Evolutionary conservation across 805 yeast species (phyloP), one percentile per base, ranked within the genome.

Genomic region (Spathaspora gorwiae): DNA sequence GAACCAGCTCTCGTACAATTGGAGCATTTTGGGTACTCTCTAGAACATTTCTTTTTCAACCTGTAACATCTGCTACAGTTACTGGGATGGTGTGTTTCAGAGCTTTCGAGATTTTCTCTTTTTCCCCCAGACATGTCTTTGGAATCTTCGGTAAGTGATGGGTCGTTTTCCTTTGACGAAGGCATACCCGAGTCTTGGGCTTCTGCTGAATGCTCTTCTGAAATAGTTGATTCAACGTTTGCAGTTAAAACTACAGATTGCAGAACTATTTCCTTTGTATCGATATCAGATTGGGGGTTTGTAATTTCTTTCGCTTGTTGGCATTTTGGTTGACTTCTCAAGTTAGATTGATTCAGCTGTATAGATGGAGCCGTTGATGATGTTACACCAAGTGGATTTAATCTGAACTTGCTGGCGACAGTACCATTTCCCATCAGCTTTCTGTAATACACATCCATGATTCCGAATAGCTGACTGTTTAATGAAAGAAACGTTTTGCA

Each of bases 1-100:
- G 66, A 51, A 2, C 65, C 61, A 2, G 72, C 55, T 45, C 64
- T 64, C n/a, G 39, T 43, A 49, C 76, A 71, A 50, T 67, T 62
- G 36, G 57, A 52, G 43, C 76, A 71, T 43, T 51, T 54, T 8
- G 76, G 75, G 44, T 62, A 64, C 31, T 59, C 60, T 42, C 74
- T 56, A 39, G 63, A 59, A 49, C 75, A 71, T 52, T 69, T 68
- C 51, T 71, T 71, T 58, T 71, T 71, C 45, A 71, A 58, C 34
- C 69, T 55, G 47, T 71, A 69, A 54, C 75, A 70, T 15, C 73
- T 54, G 32, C 53, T 61, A 47, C 75, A 70, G 56, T 66, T 70
- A 49, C 58, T 60, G 11, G 66, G 60, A 47, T 66, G 70, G 47
- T 64, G 71, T 15, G 66, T 57, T 8, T 45, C 32, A 9, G 32